These are phyloP conservation scores for Zygosaccharomyces pseudobailii DNA, from an alignment of 1,139 yeast genomes.

Conservation along the genomic window DNA sequence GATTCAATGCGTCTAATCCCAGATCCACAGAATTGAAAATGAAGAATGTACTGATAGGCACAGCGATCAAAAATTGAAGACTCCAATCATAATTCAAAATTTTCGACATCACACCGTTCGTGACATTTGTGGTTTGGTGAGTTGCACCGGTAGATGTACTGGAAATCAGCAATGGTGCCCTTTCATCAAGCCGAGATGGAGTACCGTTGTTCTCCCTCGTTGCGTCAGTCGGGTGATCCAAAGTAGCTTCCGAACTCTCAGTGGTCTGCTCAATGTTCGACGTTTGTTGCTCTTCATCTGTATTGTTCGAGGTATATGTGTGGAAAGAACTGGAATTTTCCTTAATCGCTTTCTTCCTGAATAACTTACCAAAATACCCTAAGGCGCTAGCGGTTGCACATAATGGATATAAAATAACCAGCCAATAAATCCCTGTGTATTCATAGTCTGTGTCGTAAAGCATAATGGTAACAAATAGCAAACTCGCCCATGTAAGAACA, in stretches of 20 bases:
- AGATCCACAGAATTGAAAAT: conserved; percentile 46
- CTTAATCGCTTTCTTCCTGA: conserved; percentile 3
- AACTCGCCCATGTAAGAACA: conserved; percentile 50
- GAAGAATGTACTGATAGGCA: conserved; percentile 58
- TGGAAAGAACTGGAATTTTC: not conserved
- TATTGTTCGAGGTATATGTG: conserved; percentile 2
- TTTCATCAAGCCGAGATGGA: conserved; percentile 24
- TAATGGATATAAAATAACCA: conserved; percentile 48
- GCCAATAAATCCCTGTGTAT: conserved; percentile 57
- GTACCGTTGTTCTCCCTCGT: conserved; percentile 11
- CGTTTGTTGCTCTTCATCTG: conserved; percentile 4
- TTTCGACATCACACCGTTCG: conserved; percentile 34
- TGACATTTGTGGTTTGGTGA: not conserved
- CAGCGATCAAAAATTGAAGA: conserved; percentile 60
- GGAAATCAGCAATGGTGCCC: conserved; percentile 27
- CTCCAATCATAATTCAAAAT: conserved; percentile 68
- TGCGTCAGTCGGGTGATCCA: not conserved
- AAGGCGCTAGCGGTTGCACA: conserved; percentile 50
- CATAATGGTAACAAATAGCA: conserved; percentile 48
- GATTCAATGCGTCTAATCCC: conserved; percentile 57
- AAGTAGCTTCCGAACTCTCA: not conserved
- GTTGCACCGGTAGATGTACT: not conserved
- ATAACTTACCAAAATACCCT: conserved; percentile 41
- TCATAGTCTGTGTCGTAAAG: conserved; percentile 41
- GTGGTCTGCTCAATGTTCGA: not conserved